A percentile compares a stretch with the other conserved stretches of the same genome.
Conservation (phyloP, 1,284 basidiomycete species). For the Fomitopsis betulina region DNA sequence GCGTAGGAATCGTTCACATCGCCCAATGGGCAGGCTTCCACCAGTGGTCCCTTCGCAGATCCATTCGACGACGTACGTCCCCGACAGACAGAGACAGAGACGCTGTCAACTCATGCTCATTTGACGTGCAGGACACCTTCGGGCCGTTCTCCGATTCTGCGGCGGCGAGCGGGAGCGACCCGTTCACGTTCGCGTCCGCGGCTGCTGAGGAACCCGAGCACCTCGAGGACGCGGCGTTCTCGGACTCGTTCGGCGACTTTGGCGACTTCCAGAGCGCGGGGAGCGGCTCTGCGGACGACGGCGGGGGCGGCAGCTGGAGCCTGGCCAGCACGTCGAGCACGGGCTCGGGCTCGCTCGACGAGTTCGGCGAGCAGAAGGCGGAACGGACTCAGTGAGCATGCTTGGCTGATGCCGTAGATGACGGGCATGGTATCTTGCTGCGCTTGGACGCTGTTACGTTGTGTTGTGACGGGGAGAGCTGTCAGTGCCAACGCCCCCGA, state of each 20-base stretch:
- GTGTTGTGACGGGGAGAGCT: neutral
- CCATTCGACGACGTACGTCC: constrained; percentile 41
- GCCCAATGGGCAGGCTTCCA: constrained; percentile 19
- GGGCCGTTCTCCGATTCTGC: constrained; percentile 73
- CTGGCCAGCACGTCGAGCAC: constrained; percentile 43
- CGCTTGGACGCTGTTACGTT: neutral
- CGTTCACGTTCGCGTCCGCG: constrained; percentile 53
- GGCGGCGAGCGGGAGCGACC: constrained; percentile 43
- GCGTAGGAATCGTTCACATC: constrained; percentile 54
- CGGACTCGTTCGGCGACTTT: constrained; percentile 71
- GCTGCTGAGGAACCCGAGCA: constrained; percentile 41
- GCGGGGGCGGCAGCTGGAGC: constrained; percentile 59
- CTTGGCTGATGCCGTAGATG: constrained; percentile 8
- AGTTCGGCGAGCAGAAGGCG: constrained; percentile 13
- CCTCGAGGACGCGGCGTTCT: constrained; percentile 47
- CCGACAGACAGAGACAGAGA: neutral
- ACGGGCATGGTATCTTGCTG: neutral
- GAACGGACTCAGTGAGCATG: constrained; percentile 25
- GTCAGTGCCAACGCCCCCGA: neutral
- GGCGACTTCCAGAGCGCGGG: constrained; percentile 68
- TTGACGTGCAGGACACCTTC: constrained; percentile 30
- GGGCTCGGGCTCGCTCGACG: constrained; percentile 29
- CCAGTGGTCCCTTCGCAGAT: constrained; percentile 35
- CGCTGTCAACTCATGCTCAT: no score
- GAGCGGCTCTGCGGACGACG: constrained; percentile 27